These are phyloP conservation scores for Chalciporus chontae DNA, from an alignment of 768 basidiomycete species.

Conservation along the genomic window DNA sequence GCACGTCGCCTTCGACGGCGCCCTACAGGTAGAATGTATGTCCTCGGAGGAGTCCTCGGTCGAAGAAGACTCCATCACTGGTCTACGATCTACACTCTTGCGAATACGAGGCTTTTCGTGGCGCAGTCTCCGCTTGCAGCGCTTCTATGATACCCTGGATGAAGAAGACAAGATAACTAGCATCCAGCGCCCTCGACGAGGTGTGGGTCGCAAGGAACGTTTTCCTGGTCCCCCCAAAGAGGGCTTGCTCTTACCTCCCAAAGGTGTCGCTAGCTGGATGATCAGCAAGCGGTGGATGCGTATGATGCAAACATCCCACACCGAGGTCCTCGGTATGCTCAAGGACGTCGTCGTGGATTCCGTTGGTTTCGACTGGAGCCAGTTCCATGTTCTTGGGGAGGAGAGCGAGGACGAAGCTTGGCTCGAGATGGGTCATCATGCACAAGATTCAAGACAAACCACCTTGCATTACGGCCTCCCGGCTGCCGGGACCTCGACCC, in stretches of 20 bases:
- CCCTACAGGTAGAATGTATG: conserved; percentile 73
- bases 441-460: conserved; percentile 5
- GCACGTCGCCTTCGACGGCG: conserved; percentile 65
- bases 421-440: conserved; percentile 2
- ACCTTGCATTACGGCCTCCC: conserved; percentile 12
- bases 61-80: conserved; percentile 36
- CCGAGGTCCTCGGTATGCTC: conserved; percentile 45
- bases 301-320: conserved; percentile 37
- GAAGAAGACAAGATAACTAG: conserved; percentile 48
- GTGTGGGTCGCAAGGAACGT: conserved; percentile 54
- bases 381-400: conserved; percentile 49
- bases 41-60: conserved; percentile 74
- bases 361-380: conserved; percentile 47
- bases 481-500: conserved; percentile 1
- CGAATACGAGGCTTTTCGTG: conserved; percentile 59
- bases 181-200: conserved; percentile 50
- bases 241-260: conserved; percentile 55
- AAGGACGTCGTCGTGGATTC: conserved; percentile 44
- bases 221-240: conserved; percentile 54
- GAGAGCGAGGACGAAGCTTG: conserved; percentile 47
- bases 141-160: conserved; percentile 61
- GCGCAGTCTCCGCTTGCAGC: conserved; percentile 63
- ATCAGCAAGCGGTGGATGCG: conserved; percentile 64
- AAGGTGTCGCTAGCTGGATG: conserved; percentile 71
- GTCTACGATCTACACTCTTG: conserved; percentile 36